Base-by-base conservation (phyloP, 2,329 filamentous ascomycete genomes). In the Neopestalotiopsis rosae region DNA sequence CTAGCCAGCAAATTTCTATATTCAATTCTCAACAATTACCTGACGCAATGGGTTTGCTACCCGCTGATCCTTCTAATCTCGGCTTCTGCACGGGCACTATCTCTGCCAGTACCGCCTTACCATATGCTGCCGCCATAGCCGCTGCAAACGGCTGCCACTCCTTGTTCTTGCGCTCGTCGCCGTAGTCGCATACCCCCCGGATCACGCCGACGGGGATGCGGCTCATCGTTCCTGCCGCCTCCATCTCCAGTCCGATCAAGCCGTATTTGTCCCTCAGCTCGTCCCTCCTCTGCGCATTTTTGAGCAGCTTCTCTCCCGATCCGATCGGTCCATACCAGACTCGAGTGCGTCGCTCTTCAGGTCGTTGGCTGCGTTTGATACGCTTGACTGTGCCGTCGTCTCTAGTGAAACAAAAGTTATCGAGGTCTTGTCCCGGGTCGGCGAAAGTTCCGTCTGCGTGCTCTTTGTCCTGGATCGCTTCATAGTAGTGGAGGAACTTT, bases 111-210 rank as follows among this genome's bases (percentile, higher is more conserved):
- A 66, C 9, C 5, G 63, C 63, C 1, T 66, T 66, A 4, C n/a
- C 63, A 68, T 76, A 79, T 1, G 76, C 73, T 0, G 76, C 76
- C 24, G 78, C 77, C 71, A 76, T 77, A 1, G 78, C 78, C 3
- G 80, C 77, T 0, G 79, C 79, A 66, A 79, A 81, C 1, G 75
- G 76, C 17, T 80, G 76, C 79, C 79, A 81, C 1, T 73, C 67
- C 45, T 79, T 76, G 42, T 77, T 79, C 58, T 80, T 80, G 24
- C 77, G 73, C 24, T 69, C 62, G 62, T 81, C 78, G 0, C 67
- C 78, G 32, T 81, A 81, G 64, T 81, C 76, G 63, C 77, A 81
- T 5, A 78, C 77, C 0, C 78, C 78, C 32, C 76, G 73, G 5
- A 81, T 75, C 0, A 81, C 78, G 0, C 74, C 76, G 0, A 77